phyloP scores from a whole-genome alignment of 164 flowering plant species.

The Amborella trichopoda region DNA sequence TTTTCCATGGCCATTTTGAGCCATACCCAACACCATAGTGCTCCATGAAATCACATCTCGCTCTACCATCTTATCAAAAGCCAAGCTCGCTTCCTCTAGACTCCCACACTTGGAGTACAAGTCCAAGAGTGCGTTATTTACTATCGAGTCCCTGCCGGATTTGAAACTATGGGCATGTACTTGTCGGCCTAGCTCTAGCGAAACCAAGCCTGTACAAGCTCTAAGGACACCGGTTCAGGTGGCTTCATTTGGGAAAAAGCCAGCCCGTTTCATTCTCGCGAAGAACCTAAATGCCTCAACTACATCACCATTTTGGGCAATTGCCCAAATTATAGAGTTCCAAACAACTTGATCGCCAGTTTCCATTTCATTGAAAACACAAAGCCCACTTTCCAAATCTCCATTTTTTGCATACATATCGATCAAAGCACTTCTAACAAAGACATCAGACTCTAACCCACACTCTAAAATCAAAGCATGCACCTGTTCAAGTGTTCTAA shows the following conservation, averaged over 20 bases:
- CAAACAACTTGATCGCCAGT: conserved; percentile 69
- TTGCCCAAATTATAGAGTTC: conserved; percentile 73
- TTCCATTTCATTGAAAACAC: conserved; percentile 60
- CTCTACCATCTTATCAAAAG: conserved; percentile 38
- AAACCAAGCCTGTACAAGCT: conserved; percentile 61
- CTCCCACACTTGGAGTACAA: conserved; percentile 95
- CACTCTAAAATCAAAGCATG: conserved; percentile 43
- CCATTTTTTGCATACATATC: conserved; percentile 72
- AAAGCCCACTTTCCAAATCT: conserved; percentile 25
- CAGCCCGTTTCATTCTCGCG: conserved; percentile 59
- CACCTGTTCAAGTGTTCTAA: conserved; percentile 34
- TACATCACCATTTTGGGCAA: conserved; percentile 64
- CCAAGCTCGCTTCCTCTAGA: conserved; percentile 50
- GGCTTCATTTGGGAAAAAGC: conserved; percentile 47
- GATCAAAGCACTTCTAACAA: conserved; percentile 69
- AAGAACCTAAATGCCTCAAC: conserved; percentile 55
- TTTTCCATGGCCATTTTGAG: conserved; percentile 67
- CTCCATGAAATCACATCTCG: conserved; percentile 88
- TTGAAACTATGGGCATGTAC: conserved; percentile 77
- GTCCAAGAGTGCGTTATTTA: conserved; percentile 74
- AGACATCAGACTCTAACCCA: conserved; percentile 70
- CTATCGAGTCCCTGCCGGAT: conserved; percentile 50
- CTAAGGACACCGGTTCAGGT: conserved; percentile 66
- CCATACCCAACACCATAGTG: conserved; percentile 82
- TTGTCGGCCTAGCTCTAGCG: conserved; percentile 74